Conservation (phyloP, 257 asterid species). For the Solanum microdontum region DNA sequence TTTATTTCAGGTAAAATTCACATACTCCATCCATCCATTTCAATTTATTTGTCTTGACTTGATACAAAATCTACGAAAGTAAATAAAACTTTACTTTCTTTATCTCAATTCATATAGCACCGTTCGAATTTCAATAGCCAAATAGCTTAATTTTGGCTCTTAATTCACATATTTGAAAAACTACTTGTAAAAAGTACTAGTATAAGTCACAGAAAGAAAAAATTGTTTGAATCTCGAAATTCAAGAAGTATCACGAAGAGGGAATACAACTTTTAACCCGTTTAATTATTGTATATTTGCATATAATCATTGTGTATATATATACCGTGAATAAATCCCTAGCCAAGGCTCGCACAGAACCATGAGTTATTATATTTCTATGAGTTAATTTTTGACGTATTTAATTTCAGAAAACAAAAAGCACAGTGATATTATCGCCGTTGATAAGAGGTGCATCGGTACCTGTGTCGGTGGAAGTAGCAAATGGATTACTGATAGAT, state of each 20-base stretch:
- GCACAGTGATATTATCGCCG: slow-evolving; percentile 58
- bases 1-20: slow-evolving; percentile 20
- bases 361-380: not conserved
- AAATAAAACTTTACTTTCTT: not conserved
- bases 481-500: slow-evolving; percentile 28
- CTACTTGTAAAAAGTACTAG: no score
- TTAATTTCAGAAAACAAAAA: slow-evolving; percentile 27
- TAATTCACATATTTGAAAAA: no score
- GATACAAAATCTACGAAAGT: not conserved
- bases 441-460: slow-evolving; percentile 38
- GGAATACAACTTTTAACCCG: no score
- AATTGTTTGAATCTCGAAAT: no score
- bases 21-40: not conserved
- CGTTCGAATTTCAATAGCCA: no score
- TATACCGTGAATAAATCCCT: not conserved
- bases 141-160: no score
- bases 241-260: no score
- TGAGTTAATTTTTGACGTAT: not conserved
- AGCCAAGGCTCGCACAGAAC: not conserved
- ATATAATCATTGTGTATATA: no score
- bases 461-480: slow-evolving; percentile 40
- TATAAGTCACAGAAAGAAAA: no score
- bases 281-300: no score
- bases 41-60: not conserved
- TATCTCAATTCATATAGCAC: no score